phyloP scores from a whole-genome alignment of 805 yeast species.

The Wickerhamomyces rabaulensis region DNA sequence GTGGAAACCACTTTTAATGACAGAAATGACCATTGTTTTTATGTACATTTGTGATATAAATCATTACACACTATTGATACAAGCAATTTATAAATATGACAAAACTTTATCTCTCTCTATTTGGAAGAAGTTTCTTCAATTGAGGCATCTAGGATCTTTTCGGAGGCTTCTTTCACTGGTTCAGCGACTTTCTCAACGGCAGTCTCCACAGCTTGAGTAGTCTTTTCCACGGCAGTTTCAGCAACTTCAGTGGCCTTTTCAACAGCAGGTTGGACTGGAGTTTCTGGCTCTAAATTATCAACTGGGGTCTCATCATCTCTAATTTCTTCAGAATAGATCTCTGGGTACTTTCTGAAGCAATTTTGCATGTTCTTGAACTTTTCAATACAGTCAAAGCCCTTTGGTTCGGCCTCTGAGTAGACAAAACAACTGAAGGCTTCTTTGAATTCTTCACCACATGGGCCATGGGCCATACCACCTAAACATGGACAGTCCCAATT shows the following conservation, averaged over 20 bases:
- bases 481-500: constrained; percentile 99
- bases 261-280: constrained; percentile 9
- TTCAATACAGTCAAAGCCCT: constrained; percentile 92
- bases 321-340: constrained; percentile 86
- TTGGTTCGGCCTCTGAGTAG: constrained; percentile 90
- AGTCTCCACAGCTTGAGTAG: constrained; percentile 5
- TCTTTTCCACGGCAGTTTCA: constrained; percentile 6
- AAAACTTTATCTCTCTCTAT: background rate
- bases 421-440: constrained; percentile 94
- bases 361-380: constrained; percentile 89
- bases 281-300: constrained; percentile 18
- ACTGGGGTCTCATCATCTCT: constrained; percentile 63
- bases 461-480: constrained; percentile 99
- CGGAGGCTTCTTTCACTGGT: background rate
- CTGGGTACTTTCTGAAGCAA: constrained; percentile 91
- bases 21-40: background rate
- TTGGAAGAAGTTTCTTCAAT: background rate
- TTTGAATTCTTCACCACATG: constrained; percentile 95
- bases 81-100: background rate
- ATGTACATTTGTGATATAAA: background rate
- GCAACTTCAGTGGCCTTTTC: background rate
- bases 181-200: background rate
- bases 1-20: background rate
- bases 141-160: background rate
- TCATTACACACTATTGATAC: background rate